These are phyloP conservation scores for Cetradonia linearis DNA, from an alignment of 495 filamentous ascomycete genomes.

Conservation along the genomic window DNA sequence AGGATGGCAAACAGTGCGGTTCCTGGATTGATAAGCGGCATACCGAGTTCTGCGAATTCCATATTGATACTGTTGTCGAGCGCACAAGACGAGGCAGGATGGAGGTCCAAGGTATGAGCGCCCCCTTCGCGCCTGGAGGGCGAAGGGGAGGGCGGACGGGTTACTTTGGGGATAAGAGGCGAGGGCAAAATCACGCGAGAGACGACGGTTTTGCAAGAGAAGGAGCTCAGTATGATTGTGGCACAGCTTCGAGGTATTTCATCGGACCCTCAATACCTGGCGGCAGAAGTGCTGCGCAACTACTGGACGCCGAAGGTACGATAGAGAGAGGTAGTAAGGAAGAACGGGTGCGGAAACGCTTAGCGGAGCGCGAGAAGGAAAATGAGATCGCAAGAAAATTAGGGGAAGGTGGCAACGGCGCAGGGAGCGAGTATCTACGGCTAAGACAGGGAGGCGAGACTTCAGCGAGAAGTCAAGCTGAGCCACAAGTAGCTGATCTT, in stretches of 20 bases:
- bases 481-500: slow-evolving; percentile 13
- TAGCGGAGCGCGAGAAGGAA: slow-evolving; percentile 68
- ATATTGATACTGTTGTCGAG: slow-evolving; percentile 68
- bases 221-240: slow-evolving; percentile 48
- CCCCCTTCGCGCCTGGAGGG: slow-evolving; percentile 39
- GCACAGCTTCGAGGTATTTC: slow-evolving; percentile 49
- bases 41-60: slow-evolving; percentile 88
- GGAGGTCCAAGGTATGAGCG: slow-evolving; percentile 58
- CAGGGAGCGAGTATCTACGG: slow-evolving; percentile 72
- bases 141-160: slow-evolving; percentile 36
- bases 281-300: slow-evolving; percentile 46
- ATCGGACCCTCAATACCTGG: slow-evolving; percentile 30
- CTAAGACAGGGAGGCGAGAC: slow-evolving; percentile 21
- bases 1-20: slow-evolving; percentile 71
- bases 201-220: slow-evolving; percentile 35
- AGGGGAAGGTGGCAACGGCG: slow-evolving; percentile 49
- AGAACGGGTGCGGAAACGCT: slow-evolving; percentile 56
- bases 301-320: slow-evolving; percentile 61
- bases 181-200: slow-evolving; percentile 24
- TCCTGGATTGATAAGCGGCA: slow-evolving; percentile 79
- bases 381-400: slow-evolving; percentile 67
- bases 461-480: slow-evolving; percentile 1
- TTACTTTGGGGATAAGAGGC: slow-evolving; percentile 36
- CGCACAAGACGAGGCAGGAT: slow-evolving; percentile 61
- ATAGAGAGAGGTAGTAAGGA: slow-evolving; percentile 46